Conservation (phyloP, 2,329 filamentous ascomycete genomes). For the Fusarium heterosporum region DNA sequence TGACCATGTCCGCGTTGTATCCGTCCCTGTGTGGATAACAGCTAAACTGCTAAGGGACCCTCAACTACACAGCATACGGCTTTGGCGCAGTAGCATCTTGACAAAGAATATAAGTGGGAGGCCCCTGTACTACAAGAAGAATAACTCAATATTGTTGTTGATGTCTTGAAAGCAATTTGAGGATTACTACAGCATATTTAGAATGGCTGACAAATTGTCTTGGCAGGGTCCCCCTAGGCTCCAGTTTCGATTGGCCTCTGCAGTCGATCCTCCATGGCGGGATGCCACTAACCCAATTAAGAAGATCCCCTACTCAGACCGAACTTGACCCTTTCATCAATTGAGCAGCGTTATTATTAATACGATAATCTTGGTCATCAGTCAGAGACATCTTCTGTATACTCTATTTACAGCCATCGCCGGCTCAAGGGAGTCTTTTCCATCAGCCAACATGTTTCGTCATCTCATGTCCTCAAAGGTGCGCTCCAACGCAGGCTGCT, state of each 20-base stretch:
- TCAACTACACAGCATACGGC: neutral
- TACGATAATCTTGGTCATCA: neutral
- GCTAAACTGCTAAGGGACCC: neutral
- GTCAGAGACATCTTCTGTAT: neutral
- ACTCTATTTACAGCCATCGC: neutral
- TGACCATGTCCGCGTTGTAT: too few species aligned
- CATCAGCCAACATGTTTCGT: slow-evolving; percentile 43
- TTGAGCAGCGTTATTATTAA: slow-evolving; percentile 6
- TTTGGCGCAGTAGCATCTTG: neutral
- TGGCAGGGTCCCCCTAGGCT: slow-evolving; percentile 5
- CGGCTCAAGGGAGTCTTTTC: neutral
- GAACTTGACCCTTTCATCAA: slow-evolving; percentile 12
- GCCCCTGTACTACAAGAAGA: too few species aligned
- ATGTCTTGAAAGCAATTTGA: neutral
- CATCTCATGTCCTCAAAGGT: slow-evolving; percentile 49
- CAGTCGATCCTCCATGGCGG: slow-evolving; percentile 35
- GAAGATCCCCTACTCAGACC: slow-evolving; percentile 9
- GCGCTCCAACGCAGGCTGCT: slow-evolving; percentile 64
- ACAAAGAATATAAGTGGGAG: too few species aligned
- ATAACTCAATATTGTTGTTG: too few species aligned
- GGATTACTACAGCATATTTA: neutral
- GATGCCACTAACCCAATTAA: slow-evolving; percentile 25
- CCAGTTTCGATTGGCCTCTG: slow-evolving; percentile 27
- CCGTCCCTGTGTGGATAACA: too few species aligned
- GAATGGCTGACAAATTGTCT: slow-evolving; percentile 30